phyloP scores from a whole-genome alignment of 352 stramenopile genomes.

The Saprolegnia diclina region DNA sequence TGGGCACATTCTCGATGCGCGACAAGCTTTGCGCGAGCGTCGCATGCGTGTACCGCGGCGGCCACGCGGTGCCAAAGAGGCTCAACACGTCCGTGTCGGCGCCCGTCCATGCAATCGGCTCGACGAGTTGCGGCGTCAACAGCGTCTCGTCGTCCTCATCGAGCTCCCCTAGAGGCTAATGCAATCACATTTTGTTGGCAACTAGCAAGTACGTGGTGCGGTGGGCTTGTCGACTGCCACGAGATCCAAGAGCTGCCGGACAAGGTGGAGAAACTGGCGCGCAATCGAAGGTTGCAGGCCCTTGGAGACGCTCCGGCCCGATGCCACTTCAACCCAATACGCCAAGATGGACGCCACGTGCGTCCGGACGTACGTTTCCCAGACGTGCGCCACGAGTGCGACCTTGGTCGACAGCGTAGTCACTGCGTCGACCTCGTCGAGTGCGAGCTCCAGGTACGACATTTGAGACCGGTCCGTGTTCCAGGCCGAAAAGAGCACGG shows the following conservation, averaged over 20 bases:
- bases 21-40: conserved; percentile 44
- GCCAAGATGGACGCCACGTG: conserved; percentile 75
- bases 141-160: conserved; percentile 13
- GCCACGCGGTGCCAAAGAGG: conserved; percentile 49
- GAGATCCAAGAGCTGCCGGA: conserved; percentile 49
- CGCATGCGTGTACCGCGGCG: conserved; percentile 44
- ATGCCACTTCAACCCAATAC: conserved; percentile 77
- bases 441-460: conserved; percentile 71
- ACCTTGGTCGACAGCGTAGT: conserved; percentile 36
- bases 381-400: conserved; percentile 68
- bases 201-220: background rate
- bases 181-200: background rate
- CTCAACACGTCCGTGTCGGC: conserved; percentile 43
- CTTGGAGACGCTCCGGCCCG: conserved; percentile 54
- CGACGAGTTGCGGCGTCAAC: conserved; percentile 42
- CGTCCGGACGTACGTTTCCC: conserved; percentile 74
- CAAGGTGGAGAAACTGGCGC: conserved; percentile 71
- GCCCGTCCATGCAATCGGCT: conserved; percentile 41
- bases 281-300: conserved; percentile 71
- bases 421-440: conserved; percentile 56
- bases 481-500: conserved; percentile 63
- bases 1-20: conserved; percentile 37
- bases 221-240: conserved; percentile 27
- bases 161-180: background rate
- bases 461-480: conserved; percentile 78